Base-by-base conservation (phyloP, 257 asterid genomes). In the Ligustrum vulgare region DNA sequence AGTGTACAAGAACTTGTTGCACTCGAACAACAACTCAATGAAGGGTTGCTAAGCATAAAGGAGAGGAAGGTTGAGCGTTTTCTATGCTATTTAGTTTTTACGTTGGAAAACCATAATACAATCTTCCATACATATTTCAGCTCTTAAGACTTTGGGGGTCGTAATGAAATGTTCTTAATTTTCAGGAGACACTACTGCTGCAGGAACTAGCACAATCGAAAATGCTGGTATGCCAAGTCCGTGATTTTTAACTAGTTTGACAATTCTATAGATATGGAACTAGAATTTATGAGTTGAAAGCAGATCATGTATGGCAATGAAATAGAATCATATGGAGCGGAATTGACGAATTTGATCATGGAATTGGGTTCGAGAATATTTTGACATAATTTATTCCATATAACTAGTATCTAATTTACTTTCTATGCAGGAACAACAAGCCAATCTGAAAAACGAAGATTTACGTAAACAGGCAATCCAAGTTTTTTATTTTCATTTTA, bases 21-120 rank as follows among this genome's bases (percentile, higher is more conserved):
- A 28, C 83, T 90, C 32, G 96, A 87, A 72, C 86, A 82, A 41
- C 87, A 92, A 78, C 82, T 92, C 64, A 86, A 75, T 67, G 91
- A 86, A 76, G 94, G 90, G 70, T 74, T 92, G 62, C n/a, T 79
- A 32, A 58, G 88, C 78, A 79, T 90, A 45, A 92, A 87, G 85
- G 90, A 88, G 69, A 87, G 87, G 76, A 90, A 92, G 96, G 96
- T 87, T 56, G 3, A 49, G 25, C 72, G 33, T 77, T 80, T 69
- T 37, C 60, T 28, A 43, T 5, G 16, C 76, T 71, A 34, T 60
- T 77, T 75, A 51, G 8, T 20, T 80, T 31, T 70, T 35, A 23
- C 35, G 6, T 15, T 47, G 34, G 13, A 13, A n/a, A 58, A 11
- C 25, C 34, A 2, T 28, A 20, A 43, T 76, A 66, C 11, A 16